Percentiles rank a stretch among this genome's conserved stretches.
phyloP scores from a whole-genome alignment of 2,329 filamentous ascomycete species.

The Pseudocercospora crystallina region DNA sequence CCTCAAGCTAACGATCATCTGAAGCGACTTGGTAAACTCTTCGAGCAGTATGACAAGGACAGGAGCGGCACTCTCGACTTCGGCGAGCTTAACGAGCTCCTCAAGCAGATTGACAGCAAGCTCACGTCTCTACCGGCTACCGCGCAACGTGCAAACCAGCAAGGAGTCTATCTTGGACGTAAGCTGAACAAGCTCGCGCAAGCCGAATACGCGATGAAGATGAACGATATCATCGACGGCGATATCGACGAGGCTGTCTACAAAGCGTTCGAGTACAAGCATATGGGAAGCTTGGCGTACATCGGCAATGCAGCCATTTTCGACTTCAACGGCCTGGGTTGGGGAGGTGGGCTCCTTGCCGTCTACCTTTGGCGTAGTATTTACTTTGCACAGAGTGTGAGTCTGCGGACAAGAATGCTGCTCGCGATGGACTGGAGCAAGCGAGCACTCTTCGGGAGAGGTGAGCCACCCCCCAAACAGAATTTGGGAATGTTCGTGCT shows the following conservation, averaged over 20 bases:
- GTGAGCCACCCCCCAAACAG: slow-evolving; percentile 54
- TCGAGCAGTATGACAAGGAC: slow-evolving; percentile 89
- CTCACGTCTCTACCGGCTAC: slow-evolving; percentile 93
- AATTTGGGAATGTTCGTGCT: slow-evolving; percentile 14
- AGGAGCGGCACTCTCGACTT: slow-evolving; percentile 92
- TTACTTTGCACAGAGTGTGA: slow-evolving; percentile 97
- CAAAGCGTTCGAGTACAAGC: slow-evolving; percentile 90
- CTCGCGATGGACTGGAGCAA: slow-evolving; percentile 99
- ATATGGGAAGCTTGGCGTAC: slow-evolving; percentile 89
- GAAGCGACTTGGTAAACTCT: slow-evolving; percentile 84
- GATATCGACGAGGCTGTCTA: slow-evolving; percentile 91
- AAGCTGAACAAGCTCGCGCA: slow-evolving; percentile 92
- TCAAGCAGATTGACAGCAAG: slow-evolving; percentile 90
- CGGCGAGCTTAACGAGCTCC: slow-evolving; percentile 81
- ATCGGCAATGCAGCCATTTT: slow-evolving; percentile 96
- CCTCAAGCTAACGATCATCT: slow-evolving; percentile 87
- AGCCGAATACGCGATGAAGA: slow-evolving; percentile 68
- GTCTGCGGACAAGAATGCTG: slow-evolving; percentile 80
- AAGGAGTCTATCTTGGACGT: slow-evolving; percentile 85
- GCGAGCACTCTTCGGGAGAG: slow-evolving; percentile 89
- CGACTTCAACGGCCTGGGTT: slow-evolving; percentile 75
- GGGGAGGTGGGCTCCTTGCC: slow-evolving; percentile 82
- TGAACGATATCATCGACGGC: slow-evolving; percentile 82
- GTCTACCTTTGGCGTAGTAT: slow-evolving; percentile 96
- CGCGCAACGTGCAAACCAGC: slow-evolving; percentile 93